Conservation (phyloP, 176 grass and related monocot genomes). For the Avena atlantica region DNA sequence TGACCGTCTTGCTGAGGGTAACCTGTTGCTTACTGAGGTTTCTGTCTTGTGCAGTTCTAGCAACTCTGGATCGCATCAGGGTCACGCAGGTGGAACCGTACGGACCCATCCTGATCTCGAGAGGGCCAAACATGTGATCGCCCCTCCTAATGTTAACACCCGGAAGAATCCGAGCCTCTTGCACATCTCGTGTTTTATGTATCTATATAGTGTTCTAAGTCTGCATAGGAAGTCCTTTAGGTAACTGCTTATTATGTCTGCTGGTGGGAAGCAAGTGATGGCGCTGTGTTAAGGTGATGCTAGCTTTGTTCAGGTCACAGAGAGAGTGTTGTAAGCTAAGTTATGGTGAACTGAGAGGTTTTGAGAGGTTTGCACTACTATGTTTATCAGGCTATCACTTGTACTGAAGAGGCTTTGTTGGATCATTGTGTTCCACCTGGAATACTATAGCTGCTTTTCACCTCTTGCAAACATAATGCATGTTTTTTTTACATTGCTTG, state of each 20-base stretch:
- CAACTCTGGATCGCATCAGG: conserved; percentile 69
- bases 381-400: neutral
- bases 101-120: conserved; percentile 79
- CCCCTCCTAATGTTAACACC: neutral
- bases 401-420: neutral
- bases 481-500: neutral
- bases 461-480: neutral
- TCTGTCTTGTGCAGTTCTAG: conserved; percentile 56
- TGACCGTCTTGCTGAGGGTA: neutral
- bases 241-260: neutral
- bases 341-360: neutral
- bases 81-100: conserved; percentile 64
- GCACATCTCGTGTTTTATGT: conserved; percentile 33
- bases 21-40: conserved; percentile 13
- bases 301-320: conserved; percentile 6
- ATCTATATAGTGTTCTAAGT: conserved; percentile 11
- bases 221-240: conserved; percentile 36
- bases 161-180: neutral
- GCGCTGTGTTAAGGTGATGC: neutral
- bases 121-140: conserved; percentile 72
- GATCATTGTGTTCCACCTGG: neutral
- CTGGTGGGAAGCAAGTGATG: conserved; percentile 13
- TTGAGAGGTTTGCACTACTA: neutral
- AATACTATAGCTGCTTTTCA: neutral
- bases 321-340: conserved; percentile 16